Percentiles rank a stretch among this genome's conserved stretches.
Evolutionary conservation across 1,284 basidiomycete genomes (phyloP).

Genomic region (Moesziomyces sp.): DNA sequence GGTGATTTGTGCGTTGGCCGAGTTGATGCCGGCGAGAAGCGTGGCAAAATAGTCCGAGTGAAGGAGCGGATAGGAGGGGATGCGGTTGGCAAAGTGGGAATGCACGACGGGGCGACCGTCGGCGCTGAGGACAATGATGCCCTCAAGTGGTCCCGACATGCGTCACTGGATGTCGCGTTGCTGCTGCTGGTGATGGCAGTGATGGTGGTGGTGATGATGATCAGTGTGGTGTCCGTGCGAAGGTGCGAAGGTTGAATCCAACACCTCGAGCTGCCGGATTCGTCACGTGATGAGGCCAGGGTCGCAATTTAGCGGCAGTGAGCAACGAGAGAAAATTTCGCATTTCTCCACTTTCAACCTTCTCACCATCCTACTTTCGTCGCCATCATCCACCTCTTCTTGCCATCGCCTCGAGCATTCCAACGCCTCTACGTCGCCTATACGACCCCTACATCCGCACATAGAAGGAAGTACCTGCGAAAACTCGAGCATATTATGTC

Average conservation of each 20-base stretch:
- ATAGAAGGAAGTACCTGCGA: too few relatives aligned
- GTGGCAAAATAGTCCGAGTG: conserved; percentile 87
- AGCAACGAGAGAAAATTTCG: conserved; percentile 14
- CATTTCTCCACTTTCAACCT: conserved; percentile 30
- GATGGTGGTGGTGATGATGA: not conserved
- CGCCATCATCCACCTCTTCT: not conserved
- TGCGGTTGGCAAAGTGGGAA: conserved; percentile 84
- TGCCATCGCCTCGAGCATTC: too few relatives aligned
- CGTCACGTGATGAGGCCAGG: conserved; percentile 23
- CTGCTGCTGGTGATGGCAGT: not conserved
- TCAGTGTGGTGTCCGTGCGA: not conserved
- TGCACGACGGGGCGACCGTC: conserved; percentile 88
- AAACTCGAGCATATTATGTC: conserved; percentile 16
- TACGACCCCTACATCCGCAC: too few relatives aligned
- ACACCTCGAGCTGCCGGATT: not conserved
- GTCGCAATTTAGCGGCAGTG: conserved; percentile 1
- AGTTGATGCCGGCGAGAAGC: conserved; percentile 70
- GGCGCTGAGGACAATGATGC: conserved; percentile 85
- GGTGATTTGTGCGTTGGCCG: conserved; percentile 42
- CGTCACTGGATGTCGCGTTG: not conserved
- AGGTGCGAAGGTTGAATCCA: conserved; percentile 2
- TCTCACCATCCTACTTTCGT: conserved; percentile 5
- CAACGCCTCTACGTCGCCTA: too few relatives aligned
- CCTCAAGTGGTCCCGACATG: conserved; percentile 74
- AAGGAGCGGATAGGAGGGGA: conserved; percentile 81